A percentile compares a stretch with the other conserved stretches of the same genome.
Conservation (phyloP, 768 basidiomycete genomes). For the Lentinula lateritia region DNA sequence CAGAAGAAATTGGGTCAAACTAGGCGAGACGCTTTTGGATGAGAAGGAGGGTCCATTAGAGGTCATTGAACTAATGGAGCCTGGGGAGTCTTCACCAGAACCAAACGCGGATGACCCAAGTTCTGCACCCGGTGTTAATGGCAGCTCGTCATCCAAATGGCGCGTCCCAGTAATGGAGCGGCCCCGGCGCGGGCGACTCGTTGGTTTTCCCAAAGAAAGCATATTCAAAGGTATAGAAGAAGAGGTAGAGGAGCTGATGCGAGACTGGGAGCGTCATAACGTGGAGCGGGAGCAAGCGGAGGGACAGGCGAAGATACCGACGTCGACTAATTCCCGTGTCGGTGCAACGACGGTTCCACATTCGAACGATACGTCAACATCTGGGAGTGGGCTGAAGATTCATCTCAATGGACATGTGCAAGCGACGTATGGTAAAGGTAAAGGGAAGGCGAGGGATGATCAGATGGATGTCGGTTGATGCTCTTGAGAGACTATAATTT, state of each 20-base stretch:
- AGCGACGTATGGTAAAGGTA: slow-evolving; percentile 35
- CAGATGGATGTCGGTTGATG: slow-evolving; percentile 66
- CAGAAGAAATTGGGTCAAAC: slow-evolving; percentile 73
- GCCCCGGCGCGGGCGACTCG: slow-evolving; percentile 57
- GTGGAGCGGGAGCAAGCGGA: slow-evolving; percentile 8
- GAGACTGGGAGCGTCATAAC: slow-evolving; percentile 11
- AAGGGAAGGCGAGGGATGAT: slow-evolving; percentile 45
- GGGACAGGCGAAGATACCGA: slow-evolving; percentile 13
- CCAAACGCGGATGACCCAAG: not conserved
- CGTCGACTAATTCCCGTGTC: not conserved
- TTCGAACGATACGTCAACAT: not conserved
- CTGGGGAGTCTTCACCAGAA: not conserved
- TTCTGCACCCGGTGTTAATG: not conserved
- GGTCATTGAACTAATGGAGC: not conserved
- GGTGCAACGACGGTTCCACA: not conserved
- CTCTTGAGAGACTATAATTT: not conserved
- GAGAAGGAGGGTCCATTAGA: slow-evolving; percentile 51
- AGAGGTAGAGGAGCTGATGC: slow-evolving; percentile 40
- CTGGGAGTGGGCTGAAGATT: slow-evolving; percentile 15
- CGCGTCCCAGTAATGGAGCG: not conserved
- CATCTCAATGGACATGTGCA: slow-evolving; percentile 23
- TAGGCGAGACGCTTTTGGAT: slow-evolving; percentile 71
- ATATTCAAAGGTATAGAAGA: slow-evolving; percentile 74
- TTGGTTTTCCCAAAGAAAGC: slow-evolving; percentile 72
- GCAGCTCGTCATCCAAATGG: not conserved